These are phyloP conservation scores for Lachnellula cervina DNA, from an alignment of 2,329 filamentous ascomycete species.

Conservation along the genomic window DNA sequence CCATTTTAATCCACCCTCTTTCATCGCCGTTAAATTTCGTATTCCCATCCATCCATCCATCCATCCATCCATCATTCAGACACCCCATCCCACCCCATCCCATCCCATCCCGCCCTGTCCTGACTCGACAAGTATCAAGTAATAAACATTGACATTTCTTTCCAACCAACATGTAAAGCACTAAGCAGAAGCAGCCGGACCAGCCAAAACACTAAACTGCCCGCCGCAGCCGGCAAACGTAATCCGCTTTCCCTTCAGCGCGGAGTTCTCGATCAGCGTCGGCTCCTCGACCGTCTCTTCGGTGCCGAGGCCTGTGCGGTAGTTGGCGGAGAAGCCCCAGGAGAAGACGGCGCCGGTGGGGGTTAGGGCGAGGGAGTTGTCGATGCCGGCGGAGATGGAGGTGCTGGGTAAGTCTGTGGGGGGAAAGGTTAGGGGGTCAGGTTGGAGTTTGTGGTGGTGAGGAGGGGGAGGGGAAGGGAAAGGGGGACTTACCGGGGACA, in stretches of 20 bases:
- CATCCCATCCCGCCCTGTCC: no score
- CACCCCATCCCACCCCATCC: no score
- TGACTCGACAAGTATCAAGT: no score
- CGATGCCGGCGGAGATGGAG: conserved; percentile 59
- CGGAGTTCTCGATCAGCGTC: conserved; percentile 77
- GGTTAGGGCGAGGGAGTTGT: conserved; percentile 69
- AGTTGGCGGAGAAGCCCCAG: conserved; percentile 78
- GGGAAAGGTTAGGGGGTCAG: no score
- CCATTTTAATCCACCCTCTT: no score
- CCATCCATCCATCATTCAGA: no score
- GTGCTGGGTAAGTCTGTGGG: conserved; percentile 38
- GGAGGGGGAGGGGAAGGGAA: neutral
- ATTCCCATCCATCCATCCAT: no score
- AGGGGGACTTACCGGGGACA: conserved; percentile 32
- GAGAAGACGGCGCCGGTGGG: conserved; percentile 65
- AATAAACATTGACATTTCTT: no score
- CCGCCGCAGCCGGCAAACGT: conserved; percentile 76
- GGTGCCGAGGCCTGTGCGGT: conserved; percentile 72
- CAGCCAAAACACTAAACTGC: conserved; percentile 66
- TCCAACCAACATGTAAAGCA: no score
- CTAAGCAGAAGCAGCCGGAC: conserved; percentile 22
- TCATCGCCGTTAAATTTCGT: no score
- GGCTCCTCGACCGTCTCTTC: conserved; percentile 73
- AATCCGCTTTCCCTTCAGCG: conserved; percentile 68
- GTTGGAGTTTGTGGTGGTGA: no score